These are phyloP conservation scores for Manihot esculenta DNA, from an alignment of 441 rosid species.

Conservation along the genomic window DNA sequence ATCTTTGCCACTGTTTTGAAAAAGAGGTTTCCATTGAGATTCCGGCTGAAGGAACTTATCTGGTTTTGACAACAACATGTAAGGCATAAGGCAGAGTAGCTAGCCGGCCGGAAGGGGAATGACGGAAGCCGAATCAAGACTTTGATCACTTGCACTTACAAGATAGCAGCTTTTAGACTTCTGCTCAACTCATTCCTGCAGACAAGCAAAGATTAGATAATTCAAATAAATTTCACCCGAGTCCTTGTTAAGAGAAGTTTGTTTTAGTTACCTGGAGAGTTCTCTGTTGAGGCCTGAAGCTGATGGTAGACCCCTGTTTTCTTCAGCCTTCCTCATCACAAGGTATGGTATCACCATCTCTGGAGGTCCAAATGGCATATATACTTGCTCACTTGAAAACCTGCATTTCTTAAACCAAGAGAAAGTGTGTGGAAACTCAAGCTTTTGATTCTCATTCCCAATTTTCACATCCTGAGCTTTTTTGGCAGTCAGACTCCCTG, in stretches of 20 bases:
- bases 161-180: conserved; percentile 39
- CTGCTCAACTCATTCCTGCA: conserved; percentile 59
- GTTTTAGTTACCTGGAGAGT: conserved; percentile 52
- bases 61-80: too few relatives aligned
- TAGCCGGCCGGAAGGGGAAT: too few relatives aligned
- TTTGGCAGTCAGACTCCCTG: conserved; percentile 58
- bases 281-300: conserved; percentile 57
- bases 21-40: too few relatives aligned
- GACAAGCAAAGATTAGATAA: neutral
- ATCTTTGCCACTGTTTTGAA: too few relatives aligned
- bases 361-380: conserved; percentile 77
- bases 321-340: conserved; percentile 86
- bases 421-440: conserved; percentile 88
- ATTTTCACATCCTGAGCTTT: conserved; percentile 67
- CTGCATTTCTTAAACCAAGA: conserved; percentile 68
- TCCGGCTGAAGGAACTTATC: too few relatives aligned
- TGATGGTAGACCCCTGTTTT: conserved; percentile 71
- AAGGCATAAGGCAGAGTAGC: too few relatives aligned
- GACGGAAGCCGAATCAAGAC: too few relatives aligned
- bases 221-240: neutral
- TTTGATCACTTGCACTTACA: neutral
- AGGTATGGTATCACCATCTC: conserved; percentile 76
- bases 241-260: too few relatives aligned
- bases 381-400: conserved; percentile 86
- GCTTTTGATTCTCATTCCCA: conserved; percentile 40